phyloP scores from a whole-genome alignment of 768 basidiomycete species.

The Crucibulum laeve region DNA sequence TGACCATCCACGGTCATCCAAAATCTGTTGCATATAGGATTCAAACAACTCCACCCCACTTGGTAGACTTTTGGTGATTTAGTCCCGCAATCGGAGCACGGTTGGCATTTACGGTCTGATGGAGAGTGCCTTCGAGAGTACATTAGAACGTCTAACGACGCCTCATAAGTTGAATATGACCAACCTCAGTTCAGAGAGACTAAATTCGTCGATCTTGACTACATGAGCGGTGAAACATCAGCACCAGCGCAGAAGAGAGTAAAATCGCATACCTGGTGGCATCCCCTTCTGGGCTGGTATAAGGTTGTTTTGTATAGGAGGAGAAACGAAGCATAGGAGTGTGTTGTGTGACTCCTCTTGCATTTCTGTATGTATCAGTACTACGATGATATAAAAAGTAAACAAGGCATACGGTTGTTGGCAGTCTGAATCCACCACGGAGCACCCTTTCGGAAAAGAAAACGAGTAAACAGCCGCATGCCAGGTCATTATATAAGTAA shows the following conservation, averaged over 20 bases:
- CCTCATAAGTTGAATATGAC: background rate
- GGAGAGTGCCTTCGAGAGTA: conserved; percentile 11
- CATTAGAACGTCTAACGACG: background rate
- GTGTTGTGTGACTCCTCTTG: no score
- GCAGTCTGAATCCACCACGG: conserved; percentile 39
- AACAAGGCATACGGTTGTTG: background rate
- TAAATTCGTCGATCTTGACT: conserved; percentile 3
- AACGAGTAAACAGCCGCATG: background rate
- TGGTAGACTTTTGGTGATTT: conserved; percentile 50
- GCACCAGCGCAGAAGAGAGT: background rate
- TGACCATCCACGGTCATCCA: conserved; percentile 34
- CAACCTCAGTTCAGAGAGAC: conserved; percentile 2
- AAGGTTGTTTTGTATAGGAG: background rate
- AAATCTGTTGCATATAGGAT: conserved; percentile 51
- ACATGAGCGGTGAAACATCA: background rate
- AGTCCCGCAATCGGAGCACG: conserved; percentile 40
- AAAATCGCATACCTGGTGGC: background rate
- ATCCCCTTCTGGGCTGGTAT: no score
- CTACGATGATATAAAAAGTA: no score
- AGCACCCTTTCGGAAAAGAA: conserved; percentile 24
- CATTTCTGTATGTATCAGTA: no score
- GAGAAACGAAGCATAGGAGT: background rate
- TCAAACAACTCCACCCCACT: conserved; percentile 60
- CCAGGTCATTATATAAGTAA: background rate
- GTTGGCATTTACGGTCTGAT: conserved; percentile 12